Evolutionary conservation across 768 basidiomycete species (phyloP).

Genomic region (Collybiopsis luxurians): DNA sequence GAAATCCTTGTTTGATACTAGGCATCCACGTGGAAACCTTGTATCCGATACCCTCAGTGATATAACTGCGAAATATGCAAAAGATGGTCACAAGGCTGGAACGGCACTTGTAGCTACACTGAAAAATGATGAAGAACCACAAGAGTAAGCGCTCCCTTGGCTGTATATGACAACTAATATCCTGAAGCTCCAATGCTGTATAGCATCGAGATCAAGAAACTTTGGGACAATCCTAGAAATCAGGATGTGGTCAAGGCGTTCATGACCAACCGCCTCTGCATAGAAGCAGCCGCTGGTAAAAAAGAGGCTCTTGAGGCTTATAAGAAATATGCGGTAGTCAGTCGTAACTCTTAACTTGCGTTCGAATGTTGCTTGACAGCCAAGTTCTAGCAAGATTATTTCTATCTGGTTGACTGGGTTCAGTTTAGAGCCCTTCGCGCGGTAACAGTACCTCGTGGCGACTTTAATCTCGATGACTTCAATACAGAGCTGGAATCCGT

Average conservation of each 20-base stretch:
- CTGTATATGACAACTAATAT: too few species aligned
- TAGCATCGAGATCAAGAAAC: background rate
- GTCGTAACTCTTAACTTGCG: background rate
- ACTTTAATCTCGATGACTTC: background rate
- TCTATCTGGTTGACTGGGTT: background rate
- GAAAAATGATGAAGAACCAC: too few species aligned
- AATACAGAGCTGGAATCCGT: background rate
- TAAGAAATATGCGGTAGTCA: background rate
- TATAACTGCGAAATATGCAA: too few species aligned
- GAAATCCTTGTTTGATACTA: too few species aligned
- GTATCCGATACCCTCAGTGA: too few species aligned
- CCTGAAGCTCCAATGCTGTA: background rate
- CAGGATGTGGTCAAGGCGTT: background rate
- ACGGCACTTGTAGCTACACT: too few species aligned
- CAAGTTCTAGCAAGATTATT: background rate
- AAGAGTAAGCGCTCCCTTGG: too few species aligned
- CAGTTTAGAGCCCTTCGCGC: background rate
- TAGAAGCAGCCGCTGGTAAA: background rate
- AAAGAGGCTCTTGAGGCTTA: background rate
- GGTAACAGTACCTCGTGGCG: background rate
- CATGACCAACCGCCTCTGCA: background rate
- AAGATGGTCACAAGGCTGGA: too few species aligned
- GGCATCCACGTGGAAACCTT: too few species aligned
- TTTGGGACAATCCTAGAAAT: background rate
- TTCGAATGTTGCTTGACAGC: background rate